Conservation (phyloP, 148 eudicot genomes). For the Pouteria glomerata region DNA sequence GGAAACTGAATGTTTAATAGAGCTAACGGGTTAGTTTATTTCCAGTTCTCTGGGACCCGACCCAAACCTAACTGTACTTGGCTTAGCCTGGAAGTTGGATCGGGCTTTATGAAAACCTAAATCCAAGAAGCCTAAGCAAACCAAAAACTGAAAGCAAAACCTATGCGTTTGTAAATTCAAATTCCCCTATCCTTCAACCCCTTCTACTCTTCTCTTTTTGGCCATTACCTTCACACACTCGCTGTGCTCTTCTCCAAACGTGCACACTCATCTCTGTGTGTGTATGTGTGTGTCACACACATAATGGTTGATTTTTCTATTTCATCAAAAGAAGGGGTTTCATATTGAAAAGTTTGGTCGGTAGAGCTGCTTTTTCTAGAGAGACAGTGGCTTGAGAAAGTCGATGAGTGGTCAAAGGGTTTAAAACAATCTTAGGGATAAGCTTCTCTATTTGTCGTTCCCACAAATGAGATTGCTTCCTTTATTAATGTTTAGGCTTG, state of each 20-base stretch:
- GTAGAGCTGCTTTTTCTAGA: constrained; percentile 27
- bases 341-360: constrained; percentile 15
- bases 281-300: too few species aligned
- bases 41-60: too few species aligned
- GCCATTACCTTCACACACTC: constrained; percentile 40
- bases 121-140: neutral
- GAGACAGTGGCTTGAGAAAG: constrained; percentile 18
- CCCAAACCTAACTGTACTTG: too few species aligned
- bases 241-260: constrained; percentile 40
- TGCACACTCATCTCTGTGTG: constrained; percentile 9
- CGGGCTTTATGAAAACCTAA: too few species aligned
- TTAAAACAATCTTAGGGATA: constrained; percentile 55
- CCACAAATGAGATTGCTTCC: constrained; percentile 47
- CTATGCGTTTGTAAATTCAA: too few species aligned
- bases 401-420: constrained; percentile 40
- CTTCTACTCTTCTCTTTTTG: constrained; percentile 9
- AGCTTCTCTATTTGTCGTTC: constrained; percentile 22
- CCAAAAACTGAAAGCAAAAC: neutral
- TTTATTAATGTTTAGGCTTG: constrained; percentile 53
- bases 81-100: too few species aligned
- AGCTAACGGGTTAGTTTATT: too few species aligned
- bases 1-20: too few species aligned
- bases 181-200: neutral
- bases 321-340: constrained; percentile 9
- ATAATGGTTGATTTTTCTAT: neutral